Percentiles rank a stretch among this genome's conserved stretches.
Conservation (phyloP, 352 stramenopile species). For the Phytopythium vexans region DNA sequence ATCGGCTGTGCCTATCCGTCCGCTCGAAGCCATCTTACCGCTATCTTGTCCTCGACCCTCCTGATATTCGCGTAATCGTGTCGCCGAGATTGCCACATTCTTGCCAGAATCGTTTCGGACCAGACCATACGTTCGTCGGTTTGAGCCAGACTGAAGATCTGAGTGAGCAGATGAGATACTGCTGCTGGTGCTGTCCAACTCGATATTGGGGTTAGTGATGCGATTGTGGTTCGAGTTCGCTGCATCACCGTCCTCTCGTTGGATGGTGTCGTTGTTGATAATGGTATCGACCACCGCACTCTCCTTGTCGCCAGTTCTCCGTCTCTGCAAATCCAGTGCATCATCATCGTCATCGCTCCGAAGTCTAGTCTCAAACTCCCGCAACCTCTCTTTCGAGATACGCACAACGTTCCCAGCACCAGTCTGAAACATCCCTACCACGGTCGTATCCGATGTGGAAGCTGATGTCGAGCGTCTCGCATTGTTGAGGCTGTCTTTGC, state of each 20-base stretch:
- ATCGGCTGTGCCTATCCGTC: too few species aligned
- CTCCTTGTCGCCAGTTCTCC: neutral
- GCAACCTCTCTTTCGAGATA: conserved; percentile 23
- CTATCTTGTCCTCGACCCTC: too few species aligned
- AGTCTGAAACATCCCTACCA: conserved; percentile 23
- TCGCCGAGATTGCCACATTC: conserved; percentile 12
- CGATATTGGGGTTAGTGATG: too few species aligned
- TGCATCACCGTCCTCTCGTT: too few species aligned
- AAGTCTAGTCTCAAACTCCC: conserved; percentile 21
- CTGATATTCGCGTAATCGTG: neutral
- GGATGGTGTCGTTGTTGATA: neutral
- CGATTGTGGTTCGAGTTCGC: too few species aligned
- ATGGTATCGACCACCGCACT: neutral
- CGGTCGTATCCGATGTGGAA: neutral
- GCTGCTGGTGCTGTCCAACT: too few species aligned
- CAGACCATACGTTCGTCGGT: too few species aligned
- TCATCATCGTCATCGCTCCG: neutral
- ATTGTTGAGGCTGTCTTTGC: too few species aligned
- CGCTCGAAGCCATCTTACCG: too few species aligned
- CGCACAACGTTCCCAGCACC: conserved; percentile 23
- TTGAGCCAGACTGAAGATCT: too few species aligned
- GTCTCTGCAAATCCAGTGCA: too few species aligned
- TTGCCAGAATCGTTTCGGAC: conserved; percentile 2
- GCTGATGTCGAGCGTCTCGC: neutral
- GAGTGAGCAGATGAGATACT: too few species aligned